These are phyloP conservation scores for Tolypocladium nubicola DNA, from an alignment of 2,329 filamentous ascomycete genomes.

Conservation along the genomic window DNA sequence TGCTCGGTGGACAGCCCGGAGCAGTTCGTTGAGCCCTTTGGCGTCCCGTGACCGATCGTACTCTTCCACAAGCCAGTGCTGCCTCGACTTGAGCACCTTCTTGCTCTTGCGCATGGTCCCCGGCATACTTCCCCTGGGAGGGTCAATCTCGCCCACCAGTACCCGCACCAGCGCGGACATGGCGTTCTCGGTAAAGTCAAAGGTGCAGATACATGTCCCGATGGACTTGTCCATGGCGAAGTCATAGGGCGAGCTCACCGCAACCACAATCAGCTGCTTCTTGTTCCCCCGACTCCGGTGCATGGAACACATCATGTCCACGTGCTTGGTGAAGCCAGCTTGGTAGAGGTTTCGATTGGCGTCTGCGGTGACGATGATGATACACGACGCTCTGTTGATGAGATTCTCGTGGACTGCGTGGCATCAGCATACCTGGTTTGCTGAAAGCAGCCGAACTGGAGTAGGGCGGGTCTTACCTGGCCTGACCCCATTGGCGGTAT, in stretches of 20 bases:
- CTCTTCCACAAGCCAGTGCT: slow-evolving; percentile 88
- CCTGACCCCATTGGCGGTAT: slow-evolving; percentile 84
- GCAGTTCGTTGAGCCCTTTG: slow-evolving; percentile 61
- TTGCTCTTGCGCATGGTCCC: slow-evolving; percentile 79
- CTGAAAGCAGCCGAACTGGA: background rate
- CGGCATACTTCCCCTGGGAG: slow-evolving; percentile 49
- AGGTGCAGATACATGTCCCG: slow-evolving; percentile 88
- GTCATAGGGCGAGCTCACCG: slow-evolving; percentile 92
- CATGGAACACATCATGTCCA: slow-evolving; percentile 90
- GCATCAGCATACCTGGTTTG: slow-evolving; percentile 3
- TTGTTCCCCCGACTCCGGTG: slow-evolving; percentile 66
- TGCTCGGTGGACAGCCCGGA: slow-evolving; percentile 58
- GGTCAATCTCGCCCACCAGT: slow-evolving; percentile 63
- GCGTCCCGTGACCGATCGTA: slow-evolving; percentile 74
- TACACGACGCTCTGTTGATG: slow-evolving; percentile 76
- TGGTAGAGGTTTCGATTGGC: slow-evolving; percentile 92
- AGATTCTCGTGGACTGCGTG: slow-evolving; percentile 71
- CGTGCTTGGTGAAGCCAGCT: slow-evolving; percentile 88
- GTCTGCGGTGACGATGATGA: slow-evolving; percentile 87
- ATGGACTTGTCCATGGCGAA: slow-evolving; percentile 89
- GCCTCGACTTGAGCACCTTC: slow-evolving; percentile 77
- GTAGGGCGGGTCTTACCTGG: slow-evolving; percentile 37
- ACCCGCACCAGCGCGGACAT: slow-evolving; percentile 76
- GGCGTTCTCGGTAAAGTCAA: slow-evolving; percentile 90
- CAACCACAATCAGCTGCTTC: slow-evolving; percentile 82